These are phyloP conservation scores for Ophiocordyceps sinensis DNA, from an alignment of 2,329 filamentous ascomycete species.

Conservation along the genomic window DNA sequence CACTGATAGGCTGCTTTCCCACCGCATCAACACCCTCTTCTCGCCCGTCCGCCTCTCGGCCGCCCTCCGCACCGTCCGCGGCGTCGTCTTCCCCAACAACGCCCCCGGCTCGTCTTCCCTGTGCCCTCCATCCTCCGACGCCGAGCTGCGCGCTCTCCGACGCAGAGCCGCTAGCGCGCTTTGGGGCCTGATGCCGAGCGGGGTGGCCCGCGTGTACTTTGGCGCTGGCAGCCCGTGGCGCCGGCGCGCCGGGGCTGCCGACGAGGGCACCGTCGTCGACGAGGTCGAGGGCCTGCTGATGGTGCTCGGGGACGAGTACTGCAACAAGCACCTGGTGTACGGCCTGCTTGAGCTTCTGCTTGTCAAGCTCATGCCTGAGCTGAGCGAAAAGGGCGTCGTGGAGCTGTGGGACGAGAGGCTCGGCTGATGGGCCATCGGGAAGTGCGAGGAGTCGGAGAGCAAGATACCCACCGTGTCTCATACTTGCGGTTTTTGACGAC, in stretches of 20 bases:
- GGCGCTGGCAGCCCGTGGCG: slow-evolving; percentile 17
- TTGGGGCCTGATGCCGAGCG: slow-evolving; percentile 31
- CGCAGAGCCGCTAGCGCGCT: slow-evolving; percentile 50
- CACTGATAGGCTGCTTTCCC: slow-evolving; percentile 38
- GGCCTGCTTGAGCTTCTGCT: slow-evolving; percentile 67
- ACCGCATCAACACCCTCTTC: slow-evolving; percentile 42
- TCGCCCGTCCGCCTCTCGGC: slow-evolving; percentile 50
- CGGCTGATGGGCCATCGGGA: slow-evolving; percentile 7
- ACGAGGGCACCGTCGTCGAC: slow-evolving; percentile 26
- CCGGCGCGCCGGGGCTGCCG: slow-evolving; percentile 8
- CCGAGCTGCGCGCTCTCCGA: slow-evolving; percentile 47
- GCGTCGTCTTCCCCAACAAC: slow-evolving; percentile 77
- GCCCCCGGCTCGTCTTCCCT: slow-evolving; percentile 50
- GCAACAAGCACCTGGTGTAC: slow-evolving; percentile 88
- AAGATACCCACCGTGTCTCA: not conserved
- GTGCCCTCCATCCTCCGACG: slow-evolving; percentile 43
- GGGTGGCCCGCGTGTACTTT: slow-evolving; percentile 36
- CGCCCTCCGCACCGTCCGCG: slow-evolving; percentile 57
- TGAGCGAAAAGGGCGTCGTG: slow-evolving; percentile 54
- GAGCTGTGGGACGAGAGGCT: slow-evolving; percentile 65
- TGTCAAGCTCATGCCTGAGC: slow-evolving; percentile 71
- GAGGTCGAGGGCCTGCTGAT: slow-evolving; percentile 56
- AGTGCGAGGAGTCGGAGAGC: not conserved
- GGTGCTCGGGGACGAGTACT: slow-evolving; percentile 67
- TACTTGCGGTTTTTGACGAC: not conserved